Conservation (phyloP, 2,329 filamentous ascomycete genomes). For the Ceratocystis alfenasii region DNA sequence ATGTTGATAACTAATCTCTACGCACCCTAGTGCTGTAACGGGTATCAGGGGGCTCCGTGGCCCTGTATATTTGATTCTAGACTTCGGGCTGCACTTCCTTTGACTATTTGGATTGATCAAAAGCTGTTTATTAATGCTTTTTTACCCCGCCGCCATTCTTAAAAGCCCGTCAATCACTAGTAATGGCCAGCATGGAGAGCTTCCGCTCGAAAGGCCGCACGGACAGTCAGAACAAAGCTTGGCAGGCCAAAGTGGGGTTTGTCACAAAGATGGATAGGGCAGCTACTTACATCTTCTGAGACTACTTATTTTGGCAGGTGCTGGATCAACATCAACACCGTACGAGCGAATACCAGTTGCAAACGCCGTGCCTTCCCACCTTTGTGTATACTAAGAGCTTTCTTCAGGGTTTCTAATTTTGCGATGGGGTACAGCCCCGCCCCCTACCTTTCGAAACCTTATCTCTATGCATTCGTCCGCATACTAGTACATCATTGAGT, state of each 20-base stretch:
- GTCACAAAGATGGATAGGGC: background rate
- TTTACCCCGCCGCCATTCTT: background rate
- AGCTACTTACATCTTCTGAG: background rate
- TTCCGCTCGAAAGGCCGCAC: background rate
- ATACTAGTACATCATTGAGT: too few relatives aligned
- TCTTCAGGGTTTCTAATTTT: too few relatives aligned
- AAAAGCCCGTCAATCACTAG: background rate
- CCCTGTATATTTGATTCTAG: too few relatives aligned
- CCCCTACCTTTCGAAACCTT: too few relatives aligned
- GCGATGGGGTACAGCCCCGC: too few relatives aligned
- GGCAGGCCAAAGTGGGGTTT: background rate
- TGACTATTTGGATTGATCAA: too few relatives aligned
- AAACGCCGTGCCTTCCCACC: background rate
- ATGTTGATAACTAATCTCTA: too few relatives aligned
- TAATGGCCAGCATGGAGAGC: background rate
- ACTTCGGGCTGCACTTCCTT: too few relatives aligned
- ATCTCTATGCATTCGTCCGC: too few relatives aligned
- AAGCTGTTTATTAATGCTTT: background rate
- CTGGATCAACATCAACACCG: background rate
- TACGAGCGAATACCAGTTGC: background rate
- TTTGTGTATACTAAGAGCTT: background rate
- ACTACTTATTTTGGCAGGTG: background rate
- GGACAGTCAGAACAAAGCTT: slow-evolving; percentile 9
- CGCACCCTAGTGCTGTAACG: too few relatives aligned
- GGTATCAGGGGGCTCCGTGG: too few relatives aligned